phyloP scores from a whole-genome alignment of 345 rosid species.

The Cardamine chenopodiifolia region DNA sequence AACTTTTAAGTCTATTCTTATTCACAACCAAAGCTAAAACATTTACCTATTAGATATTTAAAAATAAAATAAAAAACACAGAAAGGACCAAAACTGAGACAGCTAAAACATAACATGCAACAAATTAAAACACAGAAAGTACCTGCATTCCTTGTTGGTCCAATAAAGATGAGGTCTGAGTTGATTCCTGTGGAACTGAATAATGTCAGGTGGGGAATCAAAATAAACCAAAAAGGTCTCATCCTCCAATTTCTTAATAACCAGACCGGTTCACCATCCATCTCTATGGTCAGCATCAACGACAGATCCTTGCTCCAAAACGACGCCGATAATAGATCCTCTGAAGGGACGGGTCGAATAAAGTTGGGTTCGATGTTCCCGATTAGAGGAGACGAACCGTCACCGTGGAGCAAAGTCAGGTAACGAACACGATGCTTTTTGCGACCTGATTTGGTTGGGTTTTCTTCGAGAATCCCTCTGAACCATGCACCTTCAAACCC shows the following conservation, averaged over 20 bases:
- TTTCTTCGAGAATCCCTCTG: constrained; percentile 48
- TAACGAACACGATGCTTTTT: constrained; percentile 50
- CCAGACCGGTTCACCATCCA: constrained; percentile 67
- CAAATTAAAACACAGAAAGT: too few relatives aligned
- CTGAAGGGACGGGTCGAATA: constrained; percentile 62
- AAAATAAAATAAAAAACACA: too few relatives aligned
- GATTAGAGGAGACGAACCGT: constrained; percentile 43
- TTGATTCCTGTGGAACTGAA: constrained; percentile 48
- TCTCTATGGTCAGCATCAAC: constrained; percentile 50
- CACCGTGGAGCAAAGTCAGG: constrained; percentile 43
- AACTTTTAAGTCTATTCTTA: not conserved
- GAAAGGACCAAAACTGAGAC: not conserved
- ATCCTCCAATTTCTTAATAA: constrained; percentile 45
- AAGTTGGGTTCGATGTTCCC: constrained; percentile 48
- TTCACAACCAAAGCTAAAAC: not conserved
- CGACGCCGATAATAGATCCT: not conserved
- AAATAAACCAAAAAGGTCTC: constrained; percentile 50
- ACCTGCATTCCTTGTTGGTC: constrained; percentile 52
- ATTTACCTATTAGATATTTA: too few relatives aligned
- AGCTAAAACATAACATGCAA: not conserved
- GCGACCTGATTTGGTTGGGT: constrained; percentile 43
- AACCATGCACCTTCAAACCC: constrained; percentile 66
- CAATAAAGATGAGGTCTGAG: constrained; percentile 59
- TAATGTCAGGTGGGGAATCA: constrained; percentile 55
- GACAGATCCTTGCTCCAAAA: constrained; percentile 37